Evolutionary conservation across 2,329 filamentous ascomycete species (phyloP).

Genomic region (Monilinia vaccinii-corymbosi): DNA sequence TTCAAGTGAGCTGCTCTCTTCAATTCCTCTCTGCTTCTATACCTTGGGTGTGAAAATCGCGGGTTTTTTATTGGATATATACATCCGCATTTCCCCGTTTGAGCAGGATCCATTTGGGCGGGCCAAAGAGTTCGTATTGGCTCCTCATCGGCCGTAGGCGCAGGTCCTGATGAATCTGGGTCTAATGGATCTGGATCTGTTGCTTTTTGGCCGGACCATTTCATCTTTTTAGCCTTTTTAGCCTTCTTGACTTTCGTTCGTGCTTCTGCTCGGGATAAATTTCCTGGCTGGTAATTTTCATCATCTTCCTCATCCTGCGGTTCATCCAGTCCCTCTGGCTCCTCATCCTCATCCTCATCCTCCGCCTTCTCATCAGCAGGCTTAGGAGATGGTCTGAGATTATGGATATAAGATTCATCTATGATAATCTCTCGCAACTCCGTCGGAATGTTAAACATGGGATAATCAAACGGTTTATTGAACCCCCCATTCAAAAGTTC

Average conservation of each 20-base stretch:
- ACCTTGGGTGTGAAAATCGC: not conserved
- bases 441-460: not conserved
- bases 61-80: not conserved
- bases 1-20: not conserved
- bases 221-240: not conserved
- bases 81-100: not conserved
- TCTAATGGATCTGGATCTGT: not conserved
- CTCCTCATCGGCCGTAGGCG: not conserved
- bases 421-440: not conserved
- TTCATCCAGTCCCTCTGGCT: not conserved
- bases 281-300: not conserved
- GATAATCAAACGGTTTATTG: not conserved
- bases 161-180: not conserved
- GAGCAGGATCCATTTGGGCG: not conserved
- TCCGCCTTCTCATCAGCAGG: fast-evolving
- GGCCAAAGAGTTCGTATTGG: not conserved
- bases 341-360: fast-evolving
- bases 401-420: not conserved
- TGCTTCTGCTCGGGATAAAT: not conserved
- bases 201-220: not conserved
- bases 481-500: conserved; percentile 4
- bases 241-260: not conserved
- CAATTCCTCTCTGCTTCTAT: not conserved
- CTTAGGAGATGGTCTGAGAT: not conserved
- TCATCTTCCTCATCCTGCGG: not conserved